phyloP scores from a whole-genome alignment of 2,329 filamentous ascomycete species.

The Mycogone perniciosa region DNA sequence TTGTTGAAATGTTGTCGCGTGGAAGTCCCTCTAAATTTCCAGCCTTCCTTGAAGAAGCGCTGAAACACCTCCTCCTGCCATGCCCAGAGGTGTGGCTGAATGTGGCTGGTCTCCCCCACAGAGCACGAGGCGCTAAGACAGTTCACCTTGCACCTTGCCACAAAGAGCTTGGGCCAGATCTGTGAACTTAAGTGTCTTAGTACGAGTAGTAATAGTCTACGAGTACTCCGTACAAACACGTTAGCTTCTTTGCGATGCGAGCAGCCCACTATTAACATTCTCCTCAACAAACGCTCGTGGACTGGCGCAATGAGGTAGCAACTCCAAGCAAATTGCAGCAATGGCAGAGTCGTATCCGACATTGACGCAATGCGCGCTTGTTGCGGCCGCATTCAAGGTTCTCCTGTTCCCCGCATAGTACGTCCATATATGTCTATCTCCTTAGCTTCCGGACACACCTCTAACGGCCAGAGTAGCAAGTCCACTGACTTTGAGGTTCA shows the following conservation, averaged over 20 bases:
- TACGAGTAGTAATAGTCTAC: not conserved
- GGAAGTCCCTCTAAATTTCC: not conserved
- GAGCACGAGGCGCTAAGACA: constrained; percentile 1
- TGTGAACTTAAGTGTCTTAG: not conserved
- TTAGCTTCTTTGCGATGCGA: too few species aligned
- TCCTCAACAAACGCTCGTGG: not conserved
- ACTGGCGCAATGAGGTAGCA: constrained; percentile 9
- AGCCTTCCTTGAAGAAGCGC: not conserved
- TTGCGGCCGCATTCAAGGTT: constrained; percentile 83
- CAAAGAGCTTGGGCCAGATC: constrained; percentile 1
- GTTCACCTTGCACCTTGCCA: not conserved
- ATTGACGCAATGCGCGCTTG: constrained; percentile 79
- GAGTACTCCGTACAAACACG: not conserved
- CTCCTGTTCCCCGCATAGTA: constrained; percentile 93
- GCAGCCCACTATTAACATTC: not conserved
- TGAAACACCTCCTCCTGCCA: not conserved
- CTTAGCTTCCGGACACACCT: not conserved
- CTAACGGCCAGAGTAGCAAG: constrained; percentile 55
- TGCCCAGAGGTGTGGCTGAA: constrained; percentile 7
- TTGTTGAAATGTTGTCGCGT: not conserved
- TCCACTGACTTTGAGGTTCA: constrained; percentile 99
- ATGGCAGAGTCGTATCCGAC: constrained; percentile 84
- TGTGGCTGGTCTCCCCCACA: constrained; percentile 2
- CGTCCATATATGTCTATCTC: constrained; percentile 32
- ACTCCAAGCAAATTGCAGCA: constrained; percentile 18